Evolutionary conservation across 2,329 filamentous ascomycete species (phyloP), one percentile per base, ranked within the genome.

Genomic region (Aspergillus neoniger): DNA sequence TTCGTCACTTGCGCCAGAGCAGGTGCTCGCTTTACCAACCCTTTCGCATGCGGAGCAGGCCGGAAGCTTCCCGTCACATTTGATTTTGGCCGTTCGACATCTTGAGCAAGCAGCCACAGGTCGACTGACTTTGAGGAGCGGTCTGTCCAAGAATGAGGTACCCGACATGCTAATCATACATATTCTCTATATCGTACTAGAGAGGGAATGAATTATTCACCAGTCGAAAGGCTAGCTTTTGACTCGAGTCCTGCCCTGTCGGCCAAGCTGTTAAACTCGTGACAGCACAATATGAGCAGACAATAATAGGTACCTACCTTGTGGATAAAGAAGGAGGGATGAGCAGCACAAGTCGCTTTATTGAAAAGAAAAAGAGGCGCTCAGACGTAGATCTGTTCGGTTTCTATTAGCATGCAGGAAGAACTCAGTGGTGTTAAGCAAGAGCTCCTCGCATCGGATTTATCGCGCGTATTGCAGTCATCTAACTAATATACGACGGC

Each of bases 21-120:
- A 99, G 73, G 96, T 92, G 62, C 84, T 88, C 58, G 91, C 88
- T 63, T 92, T 89, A 30, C 93, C 92, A 14, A 92, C 91, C 77
- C 92, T 93, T 77, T 97, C 94, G 73, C 95, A 98, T 17, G 94
- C 94, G 7, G 92, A 96, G 74, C 95, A 99, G 7, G 93, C 92
- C 10, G 95, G 95, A 39, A 98, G 82, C 76, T 97, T 97, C 63
- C 95, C 94, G 79, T 98, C 95, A 72, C 95, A 99, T 87, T 96
- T 97, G 74, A 98, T 92, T 80, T 99, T 99, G 57, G 94, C 93
- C 63, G 89, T 86, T 62, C 95, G 91, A 80, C 91, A 94, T 81
- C 90, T 83, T 61, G 90, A 91, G 74, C 91, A 94, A 23, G 91
- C 91, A 57, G 90, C 90, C 53, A 92, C 90, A 5, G 91, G 90